These are phyloP conservation scores for Leucocoprinus leucothites DNA, from an alignment of 768 basidiomycete species.

Conservation along the genomic window DNA sequence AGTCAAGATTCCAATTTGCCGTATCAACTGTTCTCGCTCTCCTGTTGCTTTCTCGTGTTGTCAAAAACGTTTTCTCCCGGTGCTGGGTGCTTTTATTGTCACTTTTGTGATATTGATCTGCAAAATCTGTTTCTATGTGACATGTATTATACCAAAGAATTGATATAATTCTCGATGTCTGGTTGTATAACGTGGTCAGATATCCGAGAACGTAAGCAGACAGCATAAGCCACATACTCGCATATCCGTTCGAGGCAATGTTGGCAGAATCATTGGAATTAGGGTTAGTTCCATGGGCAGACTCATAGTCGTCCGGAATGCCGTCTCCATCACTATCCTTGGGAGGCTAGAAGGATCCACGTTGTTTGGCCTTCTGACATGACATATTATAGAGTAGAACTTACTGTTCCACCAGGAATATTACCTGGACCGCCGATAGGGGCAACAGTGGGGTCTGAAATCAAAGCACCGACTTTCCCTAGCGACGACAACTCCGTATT, in stretches of 20 bases:
- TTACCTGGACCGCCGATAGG: slow-evolving; percentile 31
- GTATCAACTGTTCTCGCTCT: background rate
- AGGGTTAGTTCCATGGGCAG: slow-evolving; percentile 28
- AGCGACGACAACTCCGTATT: slow-evolving; percentile 28
- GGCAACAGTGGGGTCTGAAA: slow-evolving; percentile 23
- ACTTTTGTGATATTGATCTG: background rate
- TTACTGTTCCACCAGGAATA: slow-evolving; percentile 27
- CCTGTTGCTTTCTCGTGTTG: slow-evolving; percentile 1
- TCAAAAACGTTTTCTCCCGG: background rate
- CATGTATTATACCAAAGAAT: slow-evolving; percentile 25
- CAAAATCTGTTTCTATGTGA: background rate
- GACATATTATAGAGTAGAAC: slow-evolving; percentile 14
- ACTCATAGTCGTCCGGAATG: slow-evolving; percentile 31
- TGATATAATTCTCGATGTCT: slow-evolving; percentile 36
- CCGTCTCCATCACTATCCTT: slow-evolving; percentile 29
- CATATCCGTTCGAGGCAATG: slow-evolving; percentile 32
- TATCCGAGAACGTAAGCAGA: background rate
- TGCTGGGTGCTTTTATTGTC: background rate
- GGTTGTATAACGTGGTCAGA: background rate
- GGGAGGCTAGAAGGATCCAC: slow-evolving; percentile 18
- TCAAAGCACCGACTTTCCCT: slow-evolving; percentile 31
- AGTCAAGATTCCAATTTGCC: background rate
- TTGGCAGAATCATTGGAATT: slow-evolving; percentile 26
- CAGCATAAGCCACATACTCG: slow-evolving; percentile 22
- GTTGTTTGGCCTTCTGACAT: background rate